phyloP scores from a whole-genome alignment of 352 stramenopile species.

The Phytophthora agathidicida region DNA sequence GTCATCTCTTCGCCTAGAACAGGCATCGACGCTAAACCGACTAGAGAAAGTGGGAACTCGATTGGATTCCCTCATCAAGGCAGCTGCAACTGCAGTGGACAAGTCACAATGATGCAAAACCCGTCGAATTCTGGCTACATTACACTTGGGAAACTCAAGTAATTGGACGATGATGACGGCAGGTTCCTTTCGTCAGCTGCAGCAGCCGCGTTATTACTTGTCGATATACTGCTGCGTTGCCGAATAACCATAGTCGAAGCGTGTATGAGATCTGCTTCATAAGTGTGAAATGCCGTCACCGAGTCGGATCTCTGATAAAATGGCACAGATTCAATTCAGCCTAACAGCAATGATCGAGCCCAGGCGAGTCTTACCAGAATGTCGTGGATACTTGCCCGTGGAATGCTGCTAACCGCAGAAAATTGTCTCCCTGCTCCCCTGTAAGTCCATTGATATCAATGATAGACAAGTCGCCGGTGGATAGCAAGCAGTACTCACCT shows the following conservation, averaged over 20 bases:
- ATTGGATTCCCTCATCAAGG: conserved; percentile 41
- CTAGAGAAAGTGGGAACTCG: conserved; percentile 49
- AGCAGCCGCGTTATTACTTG: conserved; percentile 22
- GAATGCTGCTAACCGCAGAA: conserved; percentile 43
- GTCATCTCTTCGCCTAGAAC: conserved; percentile 47
- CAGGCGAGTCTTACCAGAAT: conserved; percentile 41
- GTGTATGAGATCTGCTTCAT: conserved; percentile 64
- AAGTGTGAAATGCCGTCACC: conserved; percentile 36
- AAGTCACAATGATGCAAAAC: conserved; percentile 10
- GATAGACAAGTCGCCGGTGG: not conserved
- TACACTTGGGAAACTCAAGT: conserved; percentile 53
- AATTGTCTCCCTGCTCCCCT: conserved; percentile 68
- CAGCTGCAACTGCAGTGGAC: conserved; percentile 20
- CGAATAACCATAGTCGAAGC: conserved; percentile 61
- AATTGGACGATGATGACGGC: conserved; percentile 20
- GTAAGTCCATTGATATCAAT: conserved; percentile 1
- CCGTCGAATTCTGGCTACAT: conserved; percentile 16
- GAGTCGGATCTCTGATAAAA: conserved; percentile 39
- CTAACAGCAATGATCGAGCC: not conserved
- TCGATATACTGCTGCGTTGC: conserved; percentile 37
- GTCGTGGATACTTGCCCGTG: conserved; percentile 38
- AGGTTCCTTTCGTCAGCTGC: conserved; percentile 26
- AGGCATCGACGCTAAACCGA: conserved; percentile 44
- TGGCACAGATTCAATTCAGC: conserved; percentile 1
- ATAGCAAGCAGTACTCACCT: conserved; percentile 28